Percentiles rank a stretch among this genome's conserved stretches.
These are phyloP conservation scores for Sporothrix inflata DNA, from an alignment of 2,329 filamentous ascomycete genomes.

Conservation along the genomic window DNA sequence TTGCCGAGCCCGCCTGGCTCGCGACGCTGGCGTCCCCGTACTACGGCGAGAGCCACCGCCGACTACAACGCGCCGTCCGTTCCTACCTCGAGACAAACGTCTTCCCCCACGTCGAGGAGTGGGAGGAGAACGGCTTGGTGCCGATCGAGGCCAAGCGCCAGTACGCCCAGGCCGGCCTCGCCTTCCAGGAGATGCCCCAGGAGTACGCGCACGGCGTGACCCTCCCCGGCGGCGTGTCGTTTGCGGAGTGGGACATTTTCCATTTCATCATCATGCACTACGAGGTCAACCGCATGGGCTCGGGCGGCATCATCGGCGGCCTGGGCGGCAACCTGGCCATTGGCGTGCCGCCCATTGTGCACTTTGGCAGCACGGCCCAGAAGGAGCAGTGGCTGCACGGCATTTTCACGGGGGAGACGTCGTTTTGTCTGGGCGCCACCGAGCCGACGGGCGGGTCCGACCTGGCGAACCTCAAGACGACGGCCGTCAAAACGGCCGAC, in stretches of 20 bases:
- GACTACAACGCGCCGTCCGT: conserved; percentile 60
- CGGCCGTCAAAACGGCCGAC: conserved; percentile 50
- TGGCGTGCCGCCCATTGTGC: conserved; percentile 65
- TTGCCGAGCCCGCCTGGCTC: conserved; percentile 40
- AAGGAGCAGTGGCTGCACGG: conserved; percentile 61
- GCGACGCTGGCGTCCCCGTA: conserved; percentile 51
- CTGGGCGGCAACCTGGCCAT: conserved; percentile 64
- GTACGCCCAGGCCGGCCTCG: conserved; percentile 47
- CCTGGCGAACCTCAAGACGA: conserved; percentile 65
- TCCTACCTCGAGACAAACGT: conserved; percentile 63
- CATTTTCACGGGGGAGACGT: conserved; percentile 60
- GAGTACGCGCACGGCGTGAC: conserved; percentile 46
- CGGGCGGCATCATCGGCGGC: conserved; percentile 57
- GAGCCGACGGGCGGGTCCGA: conserved; percentile 66
- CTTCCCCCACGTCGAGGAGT: conserved; percentile 62
- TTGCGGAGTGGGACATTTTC: conserved; percentile 58
- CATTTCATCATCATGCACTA: conserved; percentile 59
- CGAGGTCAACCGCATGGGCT: conserved; percentile 58
- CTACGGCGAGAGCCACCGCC: conserved; percentile 64
- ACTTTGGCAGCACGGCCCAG: conserved; percentile 63
- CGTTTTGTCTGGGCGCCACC: conserved; percentile 67
- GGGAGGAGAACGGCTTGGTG: conserved; percentile 62
- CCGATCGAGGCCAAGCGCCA: conserved; percentile 47
- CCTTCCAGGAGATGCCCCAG: conserved; percentile 42
- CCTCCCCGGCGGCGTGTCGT: conserved; percentile 50